Evolutionary conservation across 2,329 filamentous ascomycete species (phyloP).

Genomic region (Exophiala sideris): DNA sequence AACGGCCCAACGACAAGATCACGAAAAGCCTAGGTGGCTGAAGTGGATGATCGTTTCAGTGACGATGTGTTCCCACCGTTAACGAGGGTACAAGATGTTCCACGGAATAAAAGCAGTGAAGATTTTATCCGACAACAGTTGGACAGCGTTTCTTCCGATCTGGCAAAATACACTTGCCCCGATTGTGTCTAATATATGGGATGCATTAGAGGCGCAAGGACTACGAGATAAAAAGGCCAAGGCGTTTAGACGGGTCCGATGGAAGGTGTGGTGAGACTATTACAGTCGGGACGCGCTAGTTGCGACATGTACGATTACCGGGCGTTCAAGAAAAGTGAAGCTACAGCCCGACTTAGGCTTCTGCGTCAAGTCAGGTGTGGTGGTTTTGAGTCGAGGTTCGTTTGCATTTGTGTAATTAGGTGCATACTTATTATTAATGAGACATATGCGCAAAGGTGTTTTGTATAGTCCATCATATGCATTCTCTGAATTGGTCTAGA

Average conservation of each 20-base stretch:
- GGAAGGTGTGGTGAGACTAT: neutral
- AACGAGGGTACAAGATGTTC: slow-evolving; percentile 1
- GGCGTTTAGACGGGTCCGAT: neutral
- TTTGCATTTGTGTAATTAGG: slow-evolving; percentile 20
- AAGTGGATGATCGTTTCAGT: slow-evolving; percentile 17
- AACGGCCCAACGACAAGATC: slow-evolving; percentile 46
- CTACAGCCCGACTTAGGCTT: slow-evolving; percentile 6
- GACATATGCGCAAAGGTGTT: slow-evolving; percentile 4
- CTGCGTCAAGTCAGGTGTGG: slow-evolving; percentile 2
- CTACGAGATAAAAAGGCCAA: neutral
- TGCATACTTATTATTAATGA: slow-evolving; percentile 20
- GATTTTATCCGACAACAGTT: neutral
- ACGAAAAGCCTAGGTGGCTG: slow-evolving; percentile 42
- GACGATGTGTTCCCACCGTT: slow-evolving; percentile 9
- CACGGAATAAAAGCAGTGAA: neutral
- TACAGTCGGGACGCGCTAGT: no score
- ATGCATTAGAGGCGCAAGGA: neutral
- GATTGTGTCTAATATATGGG: neutral
- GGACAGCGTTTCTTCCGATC: neutral
- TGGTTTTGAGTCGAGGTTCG: neutral
- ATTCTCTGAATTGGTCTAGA: no score
- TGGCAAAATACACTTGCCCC: neutral
- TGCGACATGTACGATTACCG: slow-evolving; percentile 8
- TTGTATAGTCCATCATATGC: slow-evolving; percentile 3
- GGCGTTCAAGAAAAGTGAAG: neutral